These are phyloP conservation scores for Ramicandelaber brevisporus DNA, from an alignment of 192 early-diverging fungal species.

Conservation along the genomic window DNA sequence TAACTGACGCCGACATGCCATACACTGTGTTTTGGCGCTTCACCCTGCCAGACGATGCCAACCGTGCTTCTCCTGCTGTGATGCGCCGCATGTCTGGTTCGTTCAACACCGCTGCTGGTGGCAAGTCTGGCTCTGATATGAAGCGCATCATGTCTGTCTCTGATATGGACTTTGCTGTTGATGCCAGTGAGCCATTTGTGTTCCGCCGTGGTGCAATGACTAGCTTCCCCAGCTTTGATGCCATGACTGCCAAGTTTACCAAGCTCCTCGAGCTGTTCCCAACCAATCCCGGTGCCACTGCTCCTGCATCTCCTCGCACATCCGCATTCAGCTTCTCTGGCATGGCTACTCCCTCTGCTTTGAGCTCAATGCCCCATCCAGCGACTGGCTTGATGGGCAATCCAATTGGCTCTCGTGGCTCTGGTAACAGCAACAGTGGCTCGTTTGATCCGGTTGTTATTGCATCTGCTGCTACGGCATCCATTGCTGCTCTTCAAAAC, in stretches of 20 bases:
- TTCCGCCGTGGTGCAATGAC: slow-evolving; percentile 72
- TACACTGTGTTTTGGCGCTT: slow-evolving; percentile 58
- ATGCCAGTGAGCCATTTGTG: slow-evolving; percentile 31
- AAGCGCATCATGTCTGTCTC: slow-evolving; percentile 54
- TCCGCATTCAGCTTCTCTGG: too few relatives aligned
- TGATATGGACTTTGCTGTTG: slow-evolving; percentile 51
- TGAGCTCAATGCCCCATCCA: too few relatives aligned
- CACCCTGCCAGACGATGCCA: slow-evolving; percentile 31
- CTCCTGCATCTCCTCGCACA: slow-evolving; percentile 3
- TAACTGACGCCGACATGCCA: slow-evolving; percentile 26
- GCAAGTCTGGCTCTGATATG: slow-evolving; percentile 13
- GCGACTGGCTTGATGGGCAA: too few relatives aligned
- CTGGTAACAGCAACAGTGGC: too few relatives aligned
- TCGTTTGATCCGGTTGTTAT: too few relatives aligned
- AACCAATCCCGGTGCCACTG: too few relatives aligned
- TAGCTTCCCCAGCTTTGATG: slow-evolving; percentile 35
- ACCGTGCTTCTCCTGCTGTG: slow-evolving; percentile 10
- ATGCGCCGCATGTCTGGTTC: too few relatives aligned
- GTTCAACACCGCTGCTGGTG: slow-evolving; percentile 5
- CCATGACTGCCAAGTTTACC: slow-evolving; percentile 34
- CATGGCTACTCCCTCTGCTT: too few relatives aligned
- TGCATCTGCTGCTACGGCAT: too few relatives aligned
- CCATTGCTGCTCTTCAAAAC: too few relatives aligned
- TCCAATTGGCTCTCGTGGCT: too few relatives aligned
- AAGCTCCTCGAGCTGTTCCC: slow-evolving; percentile 32